Evolutionary conservation across 2,329 filamentous ascomycete species (phyloP), one percentile per base, ranked within the genome.

Genomic region (Fusarium tjaetaba): DNA sequence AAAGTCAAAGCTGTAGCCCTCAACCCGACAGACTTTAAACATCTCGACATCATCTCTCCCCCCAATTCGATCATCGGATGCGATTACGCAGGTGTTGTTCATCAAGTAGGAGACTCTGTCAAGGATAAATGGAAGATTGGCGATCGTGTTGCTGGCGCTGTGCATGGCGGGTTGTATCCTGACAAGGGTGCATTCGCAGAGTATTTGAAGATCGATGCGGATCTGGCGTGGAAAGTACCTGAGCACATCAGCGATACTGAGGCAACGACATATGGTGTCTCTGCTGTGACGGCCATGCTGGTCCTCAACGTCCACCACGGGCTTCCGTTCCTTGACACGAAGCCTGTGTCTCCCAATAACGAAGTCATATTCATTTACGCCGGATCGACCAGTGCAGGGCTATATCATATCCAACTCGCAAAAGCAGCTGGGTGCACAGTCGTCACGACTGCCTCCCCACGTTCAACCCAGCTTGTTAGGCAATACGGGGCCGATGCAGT

Each of bases 391-490:
- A 52, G 30, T 4, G 48, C n/a, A 11, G 48, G 48, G 0, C 11
- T 52, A 34, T 52, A 51, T 3, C 2, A 34, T 15, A 51, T 51
- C 30, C 30, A 51, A 20, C 48, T 51, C 1, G 48, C 48, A 34
- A 51, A 51, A 11, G 30, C 48, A 20, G 30, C 30, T 5, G 48
- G 48, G 0, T 34, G 20, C n/a, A 24, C 30, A 0, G n/a, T 34
- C 6, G 48, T 51, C 16, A 34, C 48, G 0, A 51, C 48, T 5
- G 30, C 48, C 0, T 51, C 48, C 1, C n/a, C 30, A 0, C 48
- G 48, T 0, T 51, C 48, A 8, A 14, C 11, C 11, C 8, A 34
- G 8, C 11, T 51, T 2, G 48, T 51, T 1, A 51, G 34, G 0
- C 16, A 24, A 8, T 51, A 51, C 5, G 48, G 48, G 0, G 30